Conservation (phyloP, 345 rosid species). For the Eutrema yunnanense region DNA sequence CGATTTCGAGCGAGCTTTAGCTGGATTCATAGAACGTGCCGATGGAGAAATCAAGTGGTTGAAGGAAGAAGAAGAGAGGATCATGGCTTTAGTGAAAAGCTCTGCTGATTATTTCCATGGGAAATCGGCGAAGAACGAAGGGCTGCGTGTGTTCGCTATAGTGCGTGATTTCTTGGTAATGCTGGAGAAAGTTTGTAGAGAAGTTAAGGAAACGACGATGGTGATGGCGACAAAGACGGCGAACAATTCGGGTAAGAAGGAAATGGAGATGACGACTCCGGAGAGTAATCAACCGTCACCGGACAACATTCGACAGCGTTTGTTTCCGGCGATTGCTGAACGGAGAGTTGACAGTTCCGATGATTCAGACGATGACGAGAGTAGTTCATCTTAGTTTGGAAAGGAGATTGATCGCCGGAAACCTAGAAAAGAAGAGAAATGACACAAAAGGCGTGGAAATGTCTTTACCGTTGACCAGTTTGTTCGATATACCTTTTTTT, state of each 20-base stretch:
- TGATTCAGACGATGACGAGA: constrained; percentile 40
- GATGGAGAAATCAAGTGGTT: constrained; percentile 48
- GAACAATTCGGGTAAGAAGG: constrained; percentile 31
- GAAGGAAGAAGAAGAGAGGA: constrained; percentile 59
- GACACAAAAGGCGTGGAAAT: no score
- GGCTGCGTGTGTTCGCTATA: constrained; percentile 68
- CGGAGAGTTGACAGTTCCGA: constrained; percentile 43
- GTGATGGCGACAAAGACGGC: background rate
- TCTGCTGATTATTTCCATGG: constrained; percentile 87
- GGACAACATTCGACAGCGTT: constrained; percentile 37
- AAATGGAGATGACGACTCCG: constrained; percentile 21
- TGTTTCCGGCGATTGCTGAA: constrained; percentile 66
- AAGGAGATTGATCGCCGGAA: background rate
- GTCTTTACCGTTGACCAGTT: background rate
- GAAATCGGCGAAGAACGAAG: constrained; percentile 61
- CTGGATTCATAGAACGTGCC: constrained; percentile 48
- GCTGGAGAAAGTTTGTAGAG: constrained; percentile 69
- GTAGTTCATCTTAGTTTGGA: constrained; percentile 5
- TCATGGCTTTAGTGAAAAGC: constrained; percentile 58
- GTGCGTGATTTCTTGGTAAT: constrained; percentile 74
- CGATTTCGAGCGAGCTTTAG: constrained; percentile 35
- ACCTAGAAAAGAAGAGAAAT: background rate
- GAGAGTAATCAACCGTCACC: constrained; percentile 34
- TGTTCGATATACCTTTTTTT: background rate
- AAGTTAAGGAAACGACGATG: constrained; percentile 40